A percentile compares a stretch with the other conserved stretches of the same genome.
Conservation (phyloP, 2,329 filamentous ascomycete species). For the Geosmithia flava region DNA sequence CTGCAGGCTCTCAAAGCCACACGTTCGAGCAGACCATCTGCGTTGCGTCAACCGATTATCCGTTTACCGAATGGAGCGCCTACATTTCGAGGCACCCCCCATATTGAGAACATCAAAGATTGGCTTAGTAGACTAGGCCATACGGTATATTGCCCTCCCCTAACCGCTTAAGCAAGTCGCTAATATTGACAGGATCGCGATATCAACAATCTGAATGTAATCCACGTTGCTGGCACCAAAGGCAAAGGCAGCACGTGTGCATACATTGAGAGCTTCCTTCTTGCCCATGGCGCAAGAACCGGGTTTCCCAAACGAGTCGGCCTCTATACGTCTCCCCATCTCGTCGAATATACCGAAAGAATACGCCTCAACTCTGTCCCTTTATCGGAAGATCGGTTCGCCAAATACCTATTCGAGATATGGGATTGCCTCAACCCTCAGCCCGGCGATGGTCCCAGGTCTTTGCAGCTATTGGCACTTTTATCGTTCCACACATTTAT, state of each 20-base stretch:
- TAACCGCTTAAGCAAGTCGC: too few relatives aligned
- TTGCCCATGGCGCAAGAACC: constrained; percentile 9
- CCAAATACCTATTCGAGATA: constrained; percentile 30
- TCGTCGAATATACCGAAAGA: constrained; percentile 27
- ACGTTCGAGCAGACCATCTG: too few relatives aligned
- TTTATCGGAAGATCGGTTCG: constrained; percentile 22
- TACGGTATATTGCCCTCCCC: background rate
- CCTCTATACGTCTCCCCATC: constrained; percentile 36
- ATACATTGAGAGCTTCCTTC: constrained; percentile 29
- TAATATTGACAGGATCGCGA: background rate
- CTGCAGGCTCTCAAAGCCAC: too few relatives aligned
- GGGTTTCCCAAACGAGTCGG: constrained; percentile 20
- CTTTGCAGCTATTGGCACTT: constrained; percentile 23
- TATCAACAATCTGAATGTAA: constrained; percentile 19
- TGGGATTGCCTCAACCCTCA: constrained; percentile 27
- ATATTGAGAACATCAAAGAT: background rate
- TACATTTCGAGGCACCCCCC: background rate
- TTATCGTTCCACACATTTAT: constrained; percentile 32
- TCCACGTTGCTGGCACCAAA: constrained; percentile 41
- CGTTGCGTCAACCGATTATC: too few relatives aligned
- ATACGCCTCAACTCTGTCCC: constrained; percentile 26
- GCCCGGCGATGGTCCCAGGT: background rate
- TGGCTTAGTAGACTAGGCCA: background rate
- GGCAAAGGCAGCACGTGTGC: constrained; percentile 41
- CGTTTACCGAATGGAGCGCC: background rate